phyloP scores from a whole-genome alignment of 805 yeast genomes.

The Monosporozyma aerobia region DNA sequence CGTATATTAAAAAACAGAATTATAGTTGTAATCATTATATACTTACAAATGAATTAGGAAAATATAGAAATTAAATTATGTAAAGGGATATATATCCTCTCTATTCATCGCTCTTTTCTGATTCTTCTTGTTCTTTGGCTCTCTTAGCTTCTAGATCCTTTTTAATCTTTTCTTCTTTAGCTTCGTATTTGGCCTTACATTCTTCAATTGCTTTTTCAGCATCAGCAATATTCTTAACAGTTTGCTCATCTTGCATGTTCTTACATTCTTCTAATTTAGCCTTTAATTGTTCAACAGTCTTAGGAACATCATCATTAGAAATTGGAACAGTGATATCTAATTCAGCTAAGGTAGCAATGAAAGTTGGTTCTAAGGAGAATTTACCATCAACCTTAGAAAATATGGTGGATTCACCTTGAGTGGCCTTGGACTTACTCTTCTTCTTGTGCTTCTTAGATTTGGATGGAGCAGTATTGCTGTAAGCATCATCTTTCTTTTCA shows the following conservation, averaged over 20 bases:
- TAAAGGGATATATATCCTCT: neutral
- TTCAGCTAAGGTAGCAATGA: slow-evolving; percentile 67
- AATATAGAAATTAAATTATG: neutral
- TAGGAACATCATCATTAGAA: slow-evolving; percentile 58
- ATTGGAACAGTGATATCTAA: slow-evolving; percentile 74
- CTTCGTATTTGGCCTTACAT: slow-evolving; percentile 45
- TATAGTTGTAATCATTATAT: neutral
- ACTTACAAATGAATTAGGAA: neutral
- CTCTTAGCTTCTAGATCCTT: slow-evolving; percentile 27
- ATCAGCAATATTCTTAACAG: slow-evolving; percentile 62
- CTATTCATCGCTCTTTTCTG: slow-evolving; percentile 8
- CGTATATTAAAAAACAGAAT: neutral
- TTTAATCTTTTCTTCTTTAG: slow-evolving; percentile 34
- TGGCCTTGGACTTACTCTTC: slow-evolving; percentile 25
- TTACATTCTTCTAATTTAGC: slow-evolving; percentile 60
- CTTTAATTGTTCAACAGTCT: slow-evolving; percentile 57
- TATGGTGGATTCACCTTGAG: slow-evolving; percentile 4
- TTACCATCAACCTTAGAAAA: slow-evolving; percentile 27
- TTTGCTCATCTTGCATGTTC: slow-evolving; percentile 69
- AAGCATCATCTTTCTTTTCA: slow-evolving; percentile 49
- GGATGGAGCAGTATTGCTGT: slow-evolving; percentile 37
- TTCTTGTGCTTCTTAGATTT: slow-evolving; percentile 44
- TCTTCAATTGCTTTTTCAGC: slow-evolving; percentile 72
- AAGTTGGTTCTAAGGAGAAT: slow-evolving; percentile 71
- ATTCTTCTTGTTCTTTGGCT: slow-evolving; percentile 22